Conservation (phyloP, 2,329 filamentous ascomycete species). For the Zopfia rhizophila region DNA sequence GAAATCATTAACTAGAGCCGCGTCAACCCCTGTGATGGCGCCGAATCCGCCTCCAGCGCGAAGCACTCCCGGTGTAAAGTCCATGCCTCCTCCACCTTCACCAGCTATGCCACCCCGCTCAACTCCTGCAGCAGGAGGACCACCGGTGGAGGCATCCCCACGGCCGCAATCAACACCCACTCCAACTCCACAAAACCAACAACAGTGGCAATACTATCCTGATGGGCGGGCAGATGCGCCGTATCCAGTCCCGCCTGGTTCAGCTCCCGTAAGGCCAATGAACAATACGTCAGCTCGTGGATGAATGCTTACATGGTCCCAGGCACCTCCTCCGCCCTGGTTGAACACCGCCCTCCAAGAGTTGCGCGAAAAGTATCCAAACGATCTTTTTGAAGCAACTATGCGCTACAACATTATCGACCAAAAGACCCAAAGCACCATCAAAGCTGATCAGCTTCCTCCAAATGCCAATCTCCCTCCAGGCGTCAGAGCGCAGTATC, state of each 20-base stretch:
- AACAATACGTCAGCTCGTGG: neutral
- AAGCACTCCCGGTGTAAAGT: constrained; percentile 61
- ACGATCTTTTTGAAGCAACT: constrained; percentile 85
- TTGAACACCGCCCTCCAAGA: constrained; percentile 77
- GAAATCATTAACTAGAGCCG: constrained; percentile 55
- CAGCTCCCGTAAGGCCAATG: constrained; percentile 68
- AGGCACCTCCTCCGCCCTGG: constrained; percentile 91
- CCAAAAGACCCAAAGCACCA: constrained; percentile 72
- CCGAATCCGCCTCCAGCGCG: constrained; percentile 59
- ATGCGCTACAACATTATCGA: constrained; percentile 93
- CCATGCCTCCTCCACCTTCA: constrained; percentile 67
- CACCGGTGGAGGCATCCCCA: constrained; percentile 42
- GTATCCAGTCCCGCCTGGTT: constrained; percentile 67
- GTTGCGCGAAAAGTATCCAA: constrained; percentile 76
- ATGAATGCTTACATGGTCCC: constrained; percentile 28
- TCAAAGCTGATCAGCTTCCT: constrained; percentile 61
- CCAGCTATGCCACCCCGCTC: constrained; percentile 53
- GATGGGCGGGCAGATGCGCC: constrained; percentile 73
- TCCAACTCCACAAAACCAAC: constrained; percentile 38
- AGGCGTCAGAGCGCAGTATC: constrained; percentile 80
- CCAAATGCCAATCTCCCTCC: constrained; percentile 65
- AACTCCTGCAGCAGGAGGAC: constrained; percentile 33
- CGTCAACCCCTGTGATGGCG: constrained; percentile 57
- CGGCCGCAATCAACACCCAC: constrained; percentile 50
- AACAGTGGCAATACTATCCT: constrained; percentile 47